Base-by-base conservation (phyloP, 805 yeast species). In the Brettanomyces naardenensis region DNA sequence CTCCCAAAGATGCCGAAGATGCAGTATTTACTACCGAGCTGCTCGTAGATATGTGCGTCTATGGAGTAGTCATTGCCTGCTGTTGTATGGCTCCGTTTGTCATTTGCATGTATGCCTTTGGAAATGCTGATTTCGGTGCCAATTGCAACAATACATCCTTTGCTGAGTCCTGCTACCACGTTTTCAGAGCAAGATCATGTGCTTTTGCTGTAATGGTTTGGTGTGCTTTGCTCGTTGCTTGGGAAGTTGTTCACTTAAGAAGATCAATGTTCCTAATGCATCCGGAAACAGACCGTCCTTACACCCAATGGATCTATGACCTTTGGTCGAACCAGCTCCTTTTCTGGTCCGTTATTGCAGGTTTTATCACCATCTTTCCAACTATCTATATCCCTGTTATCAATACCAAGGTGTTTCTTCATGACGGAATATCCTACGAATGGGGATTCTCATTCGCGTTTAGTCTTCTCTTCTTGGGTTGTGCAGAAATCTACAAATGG, bases 301-400 rank as follows among this genome's bases (percentile, higher is more conserved):
- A 65, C 50, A 74, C 71, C 28, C 81, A 78, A 54, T 71, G 79
- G 41, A 68, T 72, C 51, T 66, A 58, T 42, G 89, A 80, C 52
- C 59, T 85, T 31, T 83, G 87, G 84, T 60, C 61, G 11, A 86
- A 86, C 60, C 75, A 81, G 58, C 77, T 86, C 45, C 65, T 86
- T 52, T 81, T 85, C 65, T 84, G 89, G 88, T 83, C 95, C 1
- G 73, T 86, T 33, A 54, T 80, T 26, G 63, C 73, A 36, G 95
- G 92, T 2, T 73, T 81, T 44, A 58, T 71, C 11, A 69, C 86
- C 2, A 78, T 82, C 4, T 79, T 86, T 71, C 95, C 95, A 31
- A 81, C 84, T 15, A 75, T 85, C 28, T 85, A 85, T 59, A 86
- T 86, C 45, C 95, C 95, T 5, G 94, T 82, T n/a, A 84, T 86